Base-by-base conservation (phyloP, 78 protist species). In the Cavenderia fasciculata region DNA sequence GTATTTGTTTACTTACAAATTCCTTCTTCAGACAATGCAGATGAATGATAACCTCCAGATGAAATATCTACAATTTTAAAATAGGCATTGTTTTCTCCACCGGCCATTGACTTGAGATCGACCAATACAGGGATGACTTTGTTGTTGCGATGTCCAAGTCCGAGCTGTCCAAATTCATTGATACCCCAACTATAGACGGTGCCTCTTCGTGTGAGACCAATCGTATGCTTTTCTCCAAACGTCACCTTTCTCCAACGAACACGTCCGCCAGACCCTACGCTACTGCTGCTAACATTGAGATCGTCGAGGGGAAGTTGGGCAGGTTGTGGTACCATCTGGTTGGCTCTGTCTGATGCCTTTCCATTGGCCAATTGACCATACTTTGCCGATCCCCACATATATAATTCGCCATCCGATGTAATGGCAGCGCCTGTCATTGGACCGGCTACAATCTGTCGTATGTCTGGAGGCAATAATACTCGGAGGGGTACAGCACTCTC, bases 291-390 rank as follows among this genome's bases (percentile, higher is more conserved):
- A 31, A 19, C 54, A 29, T 34, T 49, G 43, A 7, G 19, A 21
- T 54, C 59, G 0, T 71, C 57, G 19, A 82, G 19, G 49, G 90
- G 90, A 12, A 4, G n/a, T n/a, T 33, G 14, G 10, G 68, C 33
- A 0, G 76, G 52, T 1, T 36, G 7, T 12, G 90, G 90, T 52
- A 36, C 36, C 11, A 38, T 23, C 38, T 56, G 77, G 14, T 82
- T 12, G 8, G 65, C 33, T 31, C 61, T 49, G 2, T 31, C 21
- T 2, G 43, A 36, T 18, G 51, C 44, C 4, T 54, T 49, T 21
- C 90, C 90, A 41, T 82, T 82, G 21, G 69, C 90, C 31, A 82
- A 54, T 43, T 82, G 90, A 29, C 90, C 90, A 82, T 41, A 82
- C 21, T 16, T 43, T 23, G 49, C 44, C 21, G 29, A 41, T 31